These are phyloP conservation scores for Calonectria crousiana DNA, from an alignment of 2,329 filamentous ascomycete genomes.

Conservation along the genomic window DNA sequence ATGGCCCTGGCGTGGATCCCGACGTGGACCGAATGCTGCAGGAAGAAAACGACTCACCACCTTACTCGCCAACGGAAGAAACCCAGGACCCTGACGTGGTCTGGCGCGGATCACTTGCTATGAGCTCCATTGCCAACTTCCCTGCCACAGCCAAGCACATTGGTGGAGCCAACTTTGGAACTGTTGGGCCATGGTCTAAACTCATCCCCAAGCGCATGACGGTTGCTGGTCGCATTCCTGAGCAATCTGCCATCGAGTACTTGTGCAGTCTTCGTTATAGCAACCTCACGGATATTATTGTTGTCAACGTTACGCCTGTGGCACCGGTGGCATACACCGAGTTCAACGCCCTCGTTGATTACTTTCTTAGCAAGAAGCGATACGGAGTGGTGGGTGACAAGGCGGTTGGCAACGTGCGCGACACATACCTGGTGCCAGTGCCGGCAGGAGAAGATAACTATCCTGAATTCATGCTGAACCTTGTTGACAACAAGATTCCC, in stretches of 20 bases:
- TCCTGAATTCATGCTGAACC: conserved; percentile 88
- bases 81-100: conserved; percentile 75
- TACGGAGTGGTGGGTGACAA: conserved; percentile 91
- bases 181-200: conserved; percentile 76
- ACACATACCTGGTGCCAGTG: conserved; percentile 92
- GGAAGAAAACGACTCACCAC: conserved; percentile 83
- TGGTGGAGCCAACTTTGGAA: conserved; percentile 82
- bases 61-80: conserved; percentile 85
- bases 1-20: conserved; percentile 79
- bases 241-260: conserved; percentile 88
- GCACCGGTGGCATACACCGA: conserved; percentile 70
- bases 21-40: conserved; percentile 92
- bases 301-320: conserved; percentile 78
- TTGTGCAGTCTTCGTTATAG: conserved; percentile 89
- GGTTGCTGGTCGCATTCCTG: conserved; percentile 84
- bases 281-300: conserved; percentile 83
- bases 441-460: conserved; percentile 77
- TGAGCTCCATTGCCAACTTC: conserved; percentile 83
- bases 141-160: conserved; percentile 83
- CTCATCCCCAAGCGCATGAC: conserved; percentile 78
- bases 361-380: conserved; percentile 84
- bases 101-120: conserved; percentile 82
- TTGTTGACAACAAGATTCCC: conserved; percentile 87
- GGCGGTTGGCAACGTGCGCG: conserved; percentile 80
- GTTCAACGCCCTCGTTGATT: conserved; percentile 85